Base-by-base conservation (phyloP, 768 basidiomycete species). In the Pleurotus pulmonarius region DNA sequence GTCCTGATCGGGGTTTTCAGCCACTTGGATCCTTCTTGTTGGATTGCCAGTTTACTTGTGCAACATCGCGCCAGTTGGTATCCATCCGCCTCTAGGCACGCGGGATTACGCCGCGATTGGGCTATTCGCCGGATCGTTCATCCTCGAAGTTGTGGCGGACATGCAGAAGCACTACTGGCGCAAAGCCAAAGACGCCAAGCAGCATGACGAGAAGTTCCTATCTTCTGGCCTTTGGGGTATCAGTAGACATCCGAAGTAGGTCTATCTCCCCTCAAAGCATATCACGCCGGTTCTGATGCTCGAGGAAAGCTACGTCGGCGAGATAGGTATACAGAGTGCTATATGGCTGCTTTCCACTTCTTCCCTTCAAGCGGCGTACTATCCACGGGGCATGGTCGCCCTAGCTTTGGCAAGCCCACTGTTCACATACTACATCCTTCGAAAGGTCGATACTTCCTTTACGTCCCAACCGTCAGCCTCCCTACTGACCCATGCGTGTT, bases 221-320 rank as follows among this genome's bases (percentile, higher is more conserved):
- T 79, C 78, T 6, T 73, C 71, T 25, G 89, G 89, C 1, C 68
- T 90, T 15, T 93, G 88, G 88, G 71, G 76, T 18, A 65, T 81
- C 45, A 84, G 81, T 60, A 70, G 89, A 22, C 90, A 90, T 61
- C 89, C 89, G 18, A 91, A 90, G 88, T 90, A 65, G 39, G 76
- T 65, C 44, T 46, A 53, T 44, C 40, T 34, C 12, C 38, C 4
- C 26, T 55, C 39, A 22, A 20, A 15, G n/a, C 39, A 24, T 40
- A 22, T 34, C 29, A 44, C 18, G 22, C 16, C 22, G 25, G 25
- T 26, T 34, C 12, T 25, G n/a, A 46, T 15, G 40, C 48, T 6
- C 43, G 41, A 24, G 16, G 11, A 20, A 37, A 89, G 88, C 69
- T 89, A 90, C 64, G 78, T 87, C 37, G 86, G 83, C 15, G 88